Base-by-base conservation (phyloP, 768 basidiomycete species). In the Clavulina sp. region DNA sequence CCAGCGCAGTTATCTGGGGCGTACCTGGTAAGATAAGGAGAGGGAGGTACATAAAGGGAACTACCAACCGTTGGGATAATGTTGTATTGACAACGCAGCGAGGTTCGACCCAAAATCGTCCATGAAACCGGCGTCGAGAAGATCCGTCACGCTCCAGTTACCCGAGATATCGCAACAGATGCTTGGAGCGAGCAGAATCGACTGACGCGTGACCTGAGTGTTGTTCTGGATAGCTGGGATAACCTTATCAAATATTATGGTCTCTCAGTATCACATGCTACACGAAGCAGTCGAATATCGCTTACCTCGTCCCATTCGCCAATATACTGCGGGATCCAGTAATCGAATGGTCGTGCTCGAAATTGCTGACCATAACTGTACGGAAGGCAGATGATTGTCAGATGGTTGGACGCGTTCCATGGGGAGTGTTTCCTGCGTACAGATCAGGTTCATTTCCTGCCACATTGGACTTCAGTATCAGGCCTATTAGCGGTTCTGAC, bases 401-500 rank as follows among this genome's bases (percentile, higher is more conserved):
- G 9, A 13, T 46, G 43, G 24, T 24, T 9, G 26, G 43, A 46
- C 13, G 24, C 13, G 13, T 21, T 28, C 43, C 13, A 26, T 9
- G 24, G 43, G 13, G 43, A 13, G 24, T n/a, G n/a, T n/a, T n/a
- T n/a, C n/a, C n/a, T n/a, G n/a, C 43, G 13, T 80, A 87, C 56
- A 84, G 72, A 67, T 88, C 84, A 18, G 83, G 84, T 63, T 85
- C 82, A 62, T 87, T 85, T 1, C 78, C 43, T 46, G 43, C n/a
- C n/a, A n/a, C n/a, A n/a, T n/a, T n/a, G n/a, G n/a, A n/a, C 16
- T 13, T 46, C 43, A 46, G 13, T 46, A 24, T 9, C 26, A 46
- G 26, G 13, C 16, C 13, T 13, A 16, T 46, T n/a, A 16, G 26
- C 43, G 24, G 26, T 9, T 13, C 13, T n/a, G n/a, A n/a, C 34